Evolutionary conservation across 2,329 filamentous ascomycete species (phyloP).

Genomic region (Cercospora sojina): DNA sequence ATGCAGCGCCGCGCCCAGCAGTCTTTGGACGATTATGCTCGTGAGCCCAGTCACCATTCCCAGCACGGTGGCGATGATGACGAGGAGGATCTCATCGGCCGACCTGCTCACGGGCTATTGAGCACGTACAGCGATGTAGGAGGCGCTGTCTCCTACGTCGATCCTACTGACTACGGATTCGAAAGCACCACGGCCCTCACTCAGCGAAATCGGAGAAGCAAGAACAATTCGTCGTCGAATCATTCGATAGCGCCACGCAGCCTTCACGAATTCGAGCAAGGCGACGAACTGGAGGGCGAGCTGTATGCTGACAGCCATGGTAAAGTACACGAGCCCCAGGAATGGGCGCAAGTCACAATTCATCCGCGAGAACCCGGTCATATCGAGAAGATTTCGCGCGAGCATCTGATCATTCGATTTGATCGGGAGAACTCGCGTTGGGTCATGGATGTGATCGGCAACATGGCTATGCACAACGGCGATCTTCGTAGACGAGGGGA

Average conservation of each 20-base stretch:
- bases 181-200: conserved; percentile 48
- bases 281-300: conserved; percentile 20
- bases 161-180: conserved; percentile 47
- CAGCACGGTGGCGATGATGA: conserved; percentile 29
- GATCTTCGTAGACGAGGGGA: conserved; percentile 47
- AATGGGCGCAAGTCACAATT: conserved; percentile 17
- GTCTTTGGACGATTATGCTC: conserved; percentile 30
- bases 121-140: conserved; percentile 38
- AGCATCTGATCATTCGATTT: conserved; percentile 72
- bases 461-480: conserved; percentile 69
- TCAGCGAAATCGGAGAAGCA: conserved; percentile 11
- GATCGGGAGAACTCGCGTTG: conserved; percentile 63
- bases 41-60: conserved; percentile 34
- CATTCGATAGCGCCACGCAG: conserved; percentile 44
- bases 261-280: conserved; percentile 22
- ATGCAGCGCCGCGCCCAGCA: conserved; percentile 13
- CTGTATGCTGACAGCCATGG: conserved; percentile 40
- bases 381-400: conserved; percentile 71
- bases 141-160: conserved; percentile 31
- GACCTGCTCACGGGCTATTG: conserved; percentile 31
- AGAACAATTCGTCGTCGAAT: conserved; percentile 49
- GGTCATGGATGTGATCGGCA: conserved; percentile 64
- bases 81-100: conserved; percentile 29
- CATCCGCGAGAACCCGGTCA: conserved; percentile 50
- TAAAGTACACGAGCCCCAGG: conserved; percentile 29